Percentiles rank a stretch among this genome's conserved stretches.
These are phyloP conservation scores for Globisporangium radiosum DNA, from an alignment of 352 stramenopile species.

Conservation along the genomic window DNA sequence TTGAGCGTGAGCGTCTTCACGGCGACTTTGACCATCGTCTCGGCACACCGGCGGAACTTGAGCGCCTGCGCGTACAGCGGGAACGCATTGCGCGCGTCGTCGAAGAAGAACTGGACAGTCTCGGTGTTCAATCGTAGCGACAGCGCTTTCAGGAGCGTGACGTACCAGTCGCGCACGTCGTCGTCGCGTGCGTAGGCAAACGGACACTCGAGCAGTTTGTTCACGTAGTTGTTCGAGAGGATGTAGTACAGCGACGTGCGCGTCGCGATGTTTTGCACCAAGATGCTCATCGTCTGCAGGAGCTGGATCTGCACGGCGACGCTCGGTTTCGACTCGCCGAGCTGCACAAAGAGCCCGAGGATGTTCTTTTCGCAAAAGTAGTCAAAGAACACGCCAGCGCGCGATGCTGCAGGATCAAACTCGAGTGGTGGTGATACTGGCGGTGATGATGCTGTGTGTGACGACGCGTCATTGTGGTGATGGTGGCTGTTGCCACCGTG, in stretches of 20 bases:
- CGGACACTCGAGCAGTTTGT: conserved; percentile 85
- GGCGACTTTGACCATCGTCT: conserved; percentile 83
- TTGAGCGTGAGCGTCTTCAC: conserved; percentile 87
- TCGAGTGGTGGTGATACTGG: conserved; percentile 9
- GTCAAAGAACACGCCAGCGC: conserved; percentile 85
- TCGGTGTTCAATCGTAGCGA: conserved; percentile 81
- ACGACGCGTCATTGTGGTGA: conserved; percentile 1
- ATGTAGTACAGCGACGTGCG: conserved; percentile 92
- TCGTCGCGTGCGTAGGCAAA: conserved; percentile 47
- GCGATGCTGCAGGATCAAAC: conserved; percentile 14
- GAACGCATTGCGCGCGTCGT: conserved; percentile 46
- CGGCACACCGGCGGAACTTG: conserved; percentile 56
- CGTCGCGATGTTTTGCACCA: conserved; percentile 88
- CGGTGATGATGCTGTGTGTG: background rate
- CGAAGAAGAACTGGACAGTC: conserved; percentile 88
- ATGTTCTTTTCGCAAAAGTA: conserved; percentile 98
- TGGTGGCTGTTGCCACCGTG: conserved; percentile 18
- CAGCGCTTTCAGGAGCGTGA: conserved; percentile 84
- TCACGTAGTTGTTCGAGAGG: conserved; percentile 94
- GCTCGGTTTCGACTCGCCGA: conserved; percentile 46
- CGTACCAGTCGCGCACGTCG: conserved; percentile 87
- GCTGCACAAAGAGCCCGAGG: conserved; percentile 84
- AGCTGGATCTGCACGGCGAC: conserved; percentile 88
- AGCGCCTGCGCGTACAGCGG: conserved; percentile 72
- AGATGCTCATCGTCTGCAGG: conserved; percentile 89